A percentile compares a stretch with the other conserved stretches of the same genome.
Conservation (phyloP, 2,329 filamentous ascomycete genomes). For the Pseudocercospora ulei region DNA sequence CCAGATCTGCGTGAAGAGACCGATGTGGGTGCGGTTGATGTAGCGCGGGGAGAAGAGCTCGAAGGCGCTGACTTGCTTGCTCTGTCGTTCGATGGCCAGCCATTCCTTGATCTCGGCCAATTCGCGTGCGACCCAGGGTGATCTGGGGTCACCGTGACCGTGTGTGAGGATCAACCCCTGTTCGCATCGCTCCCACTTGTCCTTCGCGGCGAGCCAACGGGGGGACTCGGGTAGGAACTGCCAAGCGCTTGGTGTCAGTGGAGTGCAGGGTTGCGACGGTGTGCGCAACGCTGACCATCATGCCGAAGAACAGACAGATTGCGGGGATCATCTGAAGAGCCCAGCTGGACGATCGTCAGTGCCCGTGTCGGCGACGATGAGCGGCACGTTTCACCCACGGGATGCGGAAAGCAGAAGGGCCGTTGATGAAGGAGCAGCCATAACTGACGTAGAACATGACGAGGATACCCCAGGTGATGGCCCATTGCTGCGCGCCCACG, state of each 20-base stretch:
- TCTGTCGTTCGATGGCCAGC: slow-evolving; percentile 60
- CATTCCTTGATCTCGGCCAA: slow-evolving; percentile 56
- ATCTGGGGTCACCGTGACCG: slow-evolving; percentile 39
- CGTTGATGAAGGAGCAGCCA: slow-evolving; percentile 53
- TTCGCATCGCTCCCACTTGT: slow-evolving; percentile 53
- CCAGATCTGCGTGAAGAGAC: slow-evolving; percentile 66
- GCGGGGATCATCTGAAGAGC: slow-evolving; percentile 45
- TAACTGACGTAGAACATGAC: slow-evolving; percentile 44
- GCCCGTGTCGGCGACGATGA: not conserved
- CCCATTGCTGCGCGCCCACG: slow-evolving; percentile 63
- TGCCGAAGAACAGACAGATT: slow-evolving; percentile 36
- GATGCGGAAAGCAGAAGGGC: slow-evolving; percentile 46
- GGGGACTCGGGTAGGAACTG: slow-evolving; percentile 57
- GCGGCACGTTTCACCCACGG: slow-evolving; percentile 33
- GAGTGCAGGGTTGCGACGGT: too few relatives aligned
- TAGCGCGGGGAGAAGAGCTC: slow-evolving; percentile 66
- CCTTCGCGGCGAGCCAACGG: slow-evolving; percentile 55
- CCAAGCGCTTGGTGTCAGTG: too few relatives aligned
- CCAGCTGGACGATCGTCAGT: slow-evolving; percentile 1
- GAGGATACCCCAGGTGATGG: slow-evolving; percentile 48
- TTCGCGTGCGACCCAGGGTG: slow-evolving; percentile 55
- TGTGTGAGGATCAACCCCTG: slow-evolving; percentile 55
- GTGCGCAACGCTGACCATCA: too few relatives aligned
- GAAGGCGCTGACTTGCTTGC: slow-evolving; percentile 58
- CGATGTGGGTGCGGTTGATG: slow-evolving; percentile 63